These are phyloP conservation scores for Rhipidocladum racemiflorum DNA, from an alignment of 176 grass and related monocot genomes.

Conservation along the genomic window DNA sequence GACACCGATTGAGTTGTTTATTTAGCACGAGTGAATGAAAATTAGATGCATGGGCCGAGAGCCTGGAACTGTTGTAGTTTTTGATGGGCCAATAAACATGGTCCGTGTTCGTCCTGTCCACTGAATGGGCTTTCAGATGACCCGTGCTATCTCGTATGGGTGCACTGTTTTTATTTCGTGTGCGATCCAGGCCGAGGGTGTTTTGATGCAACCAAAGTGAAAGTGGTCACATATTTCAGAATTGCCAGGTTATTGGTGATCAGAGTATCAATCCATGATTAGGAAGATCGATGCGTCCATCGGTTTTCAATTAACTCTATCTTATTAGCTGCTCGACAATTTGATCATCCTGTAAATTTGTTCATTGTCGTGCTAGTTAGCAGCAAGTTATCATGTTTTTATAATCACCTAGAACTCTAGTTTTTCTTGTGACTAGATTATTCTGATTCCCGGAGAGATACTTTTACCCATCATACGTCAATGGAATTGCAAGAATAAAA, in stretches of 20 bases:
- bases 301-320: not conserved
- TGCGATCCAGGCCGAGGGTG: not conserved
- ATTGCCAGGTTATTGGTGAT: not conserved
- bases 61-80: not conserved
- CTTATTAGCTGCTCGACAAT: not conserved
- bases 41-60: not conserved
- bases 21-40: not conserved
- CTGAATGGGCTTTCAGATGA: not conserved
- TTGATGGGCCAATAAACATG: not conserved
- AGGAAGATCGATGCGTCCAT: not conserved
- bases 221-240: not conserved
- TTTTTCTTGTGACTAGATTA: not conserved
- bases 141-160: not conserved
- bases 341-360: not conserved
- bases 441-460: not conserved
- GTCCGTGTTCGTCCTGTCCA: not conserved
- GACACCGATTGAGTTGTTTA: not conserved
- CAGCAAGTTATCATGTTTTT: not conserved
- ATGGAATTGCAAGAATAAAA: too few relatives aligned
- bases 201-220: not conserved
- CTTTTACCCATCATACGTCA: not conserved
- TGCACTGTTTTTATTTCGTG: not conserved
- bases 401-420: not conserved
- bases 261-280: not conserved
- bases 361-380: not conserved